Percentiles rank a stretch among this genome's conserved stretches.
Evolutionary conservation across 176 grass and related monocot genomes (phyloP).

Genomic region (Carex pumila): DNA sequence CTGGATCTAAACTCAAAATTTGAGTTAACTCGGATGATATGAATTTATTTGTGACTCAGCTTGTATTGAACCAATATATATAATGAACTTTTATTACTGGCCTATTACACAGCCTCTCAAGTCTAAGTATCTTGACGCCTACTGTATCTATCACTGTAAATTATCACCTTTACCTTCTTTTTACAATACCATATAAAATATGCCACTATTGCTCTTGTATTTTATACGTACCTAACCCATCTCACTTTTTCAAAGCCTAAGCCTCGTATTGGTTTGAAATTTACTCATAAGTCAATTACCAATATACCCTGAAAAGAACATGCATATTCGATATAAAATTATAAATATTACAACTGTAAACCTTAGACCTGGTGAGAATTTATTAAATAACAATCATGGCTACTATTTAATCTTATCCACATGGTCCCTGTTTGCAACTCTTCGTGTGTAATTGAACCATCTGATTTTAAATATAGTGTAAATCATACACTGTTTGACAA

Average conservation of each 20-base stretch:
- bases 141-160: background rate
- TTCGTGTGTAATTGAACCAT: background rate
- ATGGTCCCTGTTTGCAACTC: background rate
- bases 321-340: background rate
- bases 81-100: too few species aligned
- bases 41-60: too few species aligned
- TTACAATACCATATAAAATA: background rate
- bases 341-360: background rate
- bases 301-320: background rate
- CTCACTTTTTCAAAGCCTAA: background rate
- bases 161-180: background rate
- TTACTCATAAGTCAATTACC: background rate
- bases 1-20: too few species aligned
- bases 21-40: too few species aligned
- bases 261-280: background rate
- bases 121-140: too few species aligned
- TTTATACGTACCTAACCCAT: background rate
- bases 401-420: conserved; percentile 8
- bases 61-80: too few species aligned
- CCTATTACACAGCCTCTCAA: too few species aligned
- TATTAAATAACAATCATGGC: background rate
- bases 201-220: background rate
- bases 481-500: background rate
- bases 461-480: background rate
- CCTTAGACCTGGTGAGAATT: background rate